phyloP scores from a whole-genome alignment of 768 basidiomycete genomes.

The Gyrodon lividus region DNA sequence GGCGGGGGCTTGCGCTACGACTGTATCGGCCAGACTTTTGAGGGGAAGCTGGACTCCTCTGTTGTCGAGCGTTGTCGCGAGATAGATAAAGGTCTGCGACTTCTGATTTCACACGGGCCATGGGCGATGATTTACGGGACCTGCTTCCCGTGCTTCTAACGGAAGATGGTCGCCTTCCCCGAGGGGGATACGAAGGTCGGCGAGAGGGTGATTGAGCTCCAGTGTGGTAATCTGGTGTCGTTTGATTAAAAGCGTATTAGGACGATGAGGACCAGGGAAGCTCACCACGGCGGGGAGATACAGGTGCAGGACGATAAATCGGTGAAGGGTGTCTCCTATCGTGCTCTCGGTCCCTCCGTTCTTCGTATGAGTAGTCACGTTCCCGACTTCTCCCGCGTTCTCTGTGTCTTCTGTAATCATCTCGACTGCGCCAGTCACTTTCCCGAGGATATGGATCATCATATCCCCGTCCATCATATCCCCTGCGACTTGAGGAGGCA shows the following conservation, averaged over 20 bases:
- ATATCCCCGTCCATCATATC: slow-evolving; percentile 14
- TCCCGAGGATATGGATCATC: slow-evolving; percentile 8
- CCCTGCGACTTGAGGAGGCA: slow-evolving; percentile 9
- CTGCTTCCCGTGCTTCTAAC: slow-evolving; percentile 19
- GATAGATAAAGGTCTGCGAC: slow-evolving; percentile 5
- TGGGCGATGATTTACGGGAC: slow-evolving; percentile 22
- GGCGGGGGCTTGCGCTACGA: slow-evolving; percentile 11
- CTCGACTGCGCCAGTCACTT: slow-evolving; percentile 18
- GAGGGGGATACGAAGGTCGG: slow-evolving; percentile 14
- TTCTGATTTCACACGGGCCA: slow-evolving; percentile 15
- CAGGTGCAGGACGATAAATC: slow-evolving; percentile 16
- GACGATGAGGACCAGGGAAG: neutral
- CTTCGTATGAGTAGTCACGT: slow-evolving; percentile 14
- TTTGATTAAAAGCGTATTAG: neutral
- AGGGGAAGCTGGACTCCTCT: slow-evolving; percentile 12
- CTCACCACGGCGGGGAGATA: slow-evolving; percentile 29
- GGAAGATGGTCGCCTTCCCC: slow-evolving; percentile 24
- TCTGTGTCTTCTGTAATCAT: slow-evolving; percentile 23
- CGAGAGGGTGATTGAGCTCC: slow-evolving; percentile 13
- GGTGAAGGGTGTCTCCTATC: slow-evolving; percentile 21
- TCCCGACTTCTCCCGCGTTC: slow-evolving; percentile 23
- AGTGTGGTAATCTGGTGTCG: slow-evolving; percentile 13
- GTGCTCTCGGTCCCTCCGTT: slow-evolving; percentile 19
- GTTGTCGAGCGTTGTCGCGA: slow-evolving; percentile 11
- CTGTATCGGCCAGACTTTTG: slow-evolving; percentile 7